Percentiles rank a stretch among this genome's conserved stretches.
phyloP scores from a whole-genome alignment of 2,329 filamentous ascomycete genomes.

The Calonectria ilicicola region DNA sequence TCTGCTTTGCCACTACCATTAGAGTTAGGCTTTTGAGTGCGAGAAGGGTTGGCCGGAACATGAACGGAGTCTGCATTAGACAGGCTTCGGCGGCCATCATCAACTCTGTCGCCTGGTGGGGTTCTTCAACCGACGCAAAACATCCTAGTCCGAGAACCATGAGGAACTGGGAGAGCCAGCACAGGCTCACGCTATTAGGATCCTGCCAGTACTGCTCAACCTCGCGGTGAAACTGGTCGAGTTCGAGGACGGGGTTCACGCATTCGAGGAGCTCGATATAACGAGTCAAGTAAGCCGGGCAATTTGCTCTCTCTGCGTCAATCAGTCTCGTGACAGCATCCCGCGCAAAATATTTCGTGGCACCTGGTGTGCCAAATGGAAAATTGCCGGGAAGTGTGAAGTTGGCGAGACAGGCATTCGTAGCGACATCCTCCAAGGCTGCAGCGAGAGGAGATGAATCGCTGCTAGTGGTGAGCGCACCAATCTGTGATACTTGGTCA shows the following conservation, averaged over 20 bases:
- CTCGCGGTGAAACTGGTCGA: slow-evolving; percentile 44
- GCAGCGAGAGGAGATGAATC: slow-evolving; percentile 42
- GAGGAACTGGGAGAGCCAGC: slow-evolving; percentile 50
- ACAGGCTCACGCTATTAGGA: slow-evolving; percentile 43
- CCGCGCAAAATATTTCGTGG: slow-evolving; percentile 47
- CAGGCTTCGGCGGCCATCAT: slow-evolving; percentile 53
- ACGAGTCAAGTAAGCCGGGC: slow-evolving; percentile 42
- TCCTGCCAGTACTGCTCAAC: slow-evolving; percentile 49
- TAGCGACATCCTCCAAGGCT: slow-evolving; percentile 48
- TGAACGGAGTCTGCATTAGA: slow-evolving; percentile 52
- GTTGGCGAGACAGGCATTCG: slow-evolving; percentile 50
- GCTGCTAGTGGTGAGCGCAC: slow-evolving; percentile 35
- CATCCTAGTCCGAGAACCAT: slow-evolving; percentile 51
- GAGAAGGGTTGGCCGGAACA: slow-evolving; percentile 51
- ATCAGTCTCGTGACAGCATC: slow-evolving; percentile 47
- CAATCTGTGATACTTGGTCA: slow-evolving; percentile 38
- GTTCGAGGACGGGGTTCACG: slow-evolving; percentile 50
- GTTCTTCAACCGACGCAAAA: slow-evolving; percentile 46
- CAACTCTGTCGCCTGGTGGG: slow-evolving; percentile 48
- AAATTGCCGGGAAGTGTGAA: slow-evolving; percentile 52
- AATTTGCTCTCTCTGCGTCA: slow-evolving; percentile 41
- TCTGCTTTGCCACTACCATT: slow-evolving; percentile 51
- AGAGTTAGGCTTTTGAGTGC: slow-evolving; percentile 46
- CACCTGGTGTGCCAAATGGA: slow-evolving; percentile 52
- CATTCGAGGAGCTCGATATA: slow-evolving; percentile 49